Percentiles rank a stretch among this genome's conserved stretches.
These are phyloP conservation scores for Phytophthora citricola DNA, from an alignment of 352 stramenopile species.

Conservation along the genomic window DNA sequence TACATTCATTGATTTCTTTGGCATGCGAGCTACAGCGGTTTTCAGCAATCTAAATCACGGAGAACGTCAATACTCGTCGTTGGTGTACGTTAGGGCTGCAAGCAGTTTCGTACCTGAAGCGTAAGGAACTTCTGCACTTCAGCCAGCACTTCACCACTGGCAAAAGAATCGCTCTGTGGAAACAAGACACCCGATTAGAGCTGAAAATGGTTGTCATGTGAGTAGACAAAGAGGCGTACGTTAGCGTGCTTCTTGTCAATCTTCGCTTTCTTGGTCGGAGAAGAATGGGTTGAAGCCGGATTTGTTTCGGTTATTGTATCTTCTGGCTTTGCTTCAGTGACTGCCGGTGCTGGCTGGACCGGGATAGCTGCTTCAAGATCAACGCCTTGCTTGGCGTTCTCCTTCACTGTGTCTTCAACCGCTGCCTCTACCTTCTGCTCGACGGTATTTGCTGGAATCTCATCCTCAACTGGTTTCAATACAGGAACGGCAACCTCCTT, in stretches of 20 bases:
- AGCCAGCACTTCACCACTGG: constrained; percentile 29
- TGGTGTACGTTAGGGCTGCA: too few relatives aligned
- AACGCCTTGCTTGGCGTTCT: neutral
- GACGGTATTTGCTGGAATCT: neutral
- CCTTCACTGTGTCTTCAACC: neutral
- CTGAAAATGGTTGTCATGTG: neutral
- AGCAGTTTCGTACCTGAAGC: constrained; percentile 33
- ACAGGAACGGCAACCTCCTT: constrained; percentile 2
- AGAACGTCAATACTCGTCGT: neutral
- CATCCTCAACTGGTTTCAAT: constrained; percentile 1
- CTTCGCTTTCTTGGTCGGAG: constrained; percentile 21
- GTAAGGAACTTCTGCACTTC: constrained; percentile 46
- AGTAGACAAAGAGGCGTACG: neutral
- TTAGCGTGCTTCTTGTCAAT: constrained; percentile 25
- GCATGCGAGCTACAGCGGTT: constrained; percentile 60
- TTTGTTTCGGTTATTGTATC: too few relatives aligned
- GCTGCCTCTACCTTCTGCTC: neutral
- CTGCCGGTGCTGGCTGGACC: neutral
- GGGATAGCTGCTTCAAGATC: neutral
- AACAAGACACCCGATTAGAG: constrained; percentile 17
- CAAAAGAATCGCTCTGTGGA: constrained; percentile 40
- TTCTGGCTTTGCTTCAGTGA: neutral
- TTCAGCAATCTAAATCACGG: constrained; percentile 44
- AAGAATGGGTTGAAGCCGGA: constrained; percentile 11
- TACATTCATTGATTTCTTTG: constrained; percentile 69